Evolutionary conservation across 345 rosid genomes (phyloP).

Genomic region (Ceriops zippeliana): DNA sequence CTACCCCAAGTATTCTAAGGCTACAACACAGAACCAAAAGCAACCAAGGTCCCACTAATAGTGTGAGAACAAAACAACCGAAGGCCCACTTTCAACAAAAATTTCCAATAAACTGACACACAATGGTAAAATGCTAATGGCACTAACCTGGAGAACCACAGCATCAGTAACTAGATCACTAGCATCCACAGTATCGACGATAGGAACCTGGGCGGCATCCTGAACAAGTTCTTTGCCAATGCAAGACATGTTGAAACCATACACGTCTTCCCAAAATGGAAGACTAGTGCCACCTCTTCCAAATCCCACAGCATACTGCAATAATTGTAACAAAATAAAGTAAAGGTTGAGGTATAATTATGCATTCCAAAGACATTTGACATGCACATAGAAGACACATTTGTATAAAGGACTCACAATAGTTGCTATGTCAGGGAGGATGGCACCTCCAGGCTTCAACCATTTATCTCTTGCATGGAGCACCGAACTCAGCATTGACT

Average conservation of each 20-base stretch:
- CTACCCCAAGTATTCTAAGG: too few relatives aligned
- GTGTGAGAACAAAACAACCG: too few relatives aligned
- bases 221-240: slow-evolving; percentile 69
- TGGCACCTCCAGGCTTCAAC: slow-evolving; percentile 98
- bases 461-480: slow-evolving; percentile 90
- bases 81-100: too few relatives aligned
- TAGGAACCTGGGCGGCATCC: slow-evolving; percentile 63
- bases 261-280: slow-evolving; percentile 90
- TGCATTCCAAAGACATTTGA: neutral
- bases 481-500: slow-evolving; percentile 92
- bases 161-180: slow-evolving; percentile 61
- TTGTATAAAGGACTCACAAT: slow-evolving; percentile 46
- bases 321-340: slow-evolving; percentile 6
- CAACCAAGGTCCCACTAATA: too few relatives aligned
- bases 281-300: slow-evolving; percentile 88
- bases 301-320: slow-evolving; percentile 83
- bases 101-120: too few relatives aligned
- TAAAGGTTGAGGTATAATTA: slow-evolving; percentile 1
- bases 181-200: slow-evolving; percentile 65
- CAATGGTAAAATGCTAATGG: too few relatives aligned
- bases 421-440: slow-evolving; percentile 94
- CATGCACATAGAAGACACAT: neutral
- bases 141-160: slow-evolving; percentile 57
- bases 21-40: too few relatives aligned
- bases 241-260: slow-evolving; percentile 84